Evolutionary conservation across 805 yeast genomes (phyloP), one percentile per base, ranked within the genome.

Genomic region (Hanseniaspora occidentalis): DNA sequence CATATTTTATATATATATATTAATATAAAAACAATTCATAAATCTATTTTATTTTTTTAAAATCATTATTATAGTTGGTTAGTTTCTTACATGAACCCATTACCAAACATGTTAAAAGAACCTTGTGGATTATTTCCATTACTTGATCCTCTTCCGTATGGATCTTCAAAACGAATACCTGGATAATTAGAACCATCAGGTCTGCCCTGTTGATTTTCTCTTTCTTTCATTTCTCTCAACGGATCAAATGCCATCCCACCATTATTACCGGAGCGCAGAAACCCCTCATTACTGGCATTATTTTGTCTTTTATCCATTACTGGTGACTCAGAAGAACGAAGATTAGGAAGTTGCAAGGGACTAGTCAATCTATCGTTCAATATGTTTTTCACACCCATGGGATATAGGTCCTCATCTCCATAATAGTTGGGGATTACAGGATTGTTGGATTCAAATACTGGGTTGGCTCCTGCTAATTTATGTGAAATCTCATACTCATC

Each of bases 171-270:
- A 25, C 50, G 53, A 16, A 60, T 49, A 6, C 64, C 63, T 4
- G 63, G 63, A 9, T 56, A 48, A 13, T 43, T 43, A 11, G 49
- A 43, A 9, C 42, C 42, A 10, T 41, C 44, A 5, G 44, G 43
- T n/a, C 34, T 34, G 5, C 35, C 14, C 13, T 36, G 17, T 17
- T 41, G 22, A 17, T 33, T 27, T 8, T 27, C 35, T 41, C 37
- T 44, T 18, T 13, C 40, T 17, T 26, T 43, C 40, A 20, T 41
- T 41, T 21, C 44, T 25, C 44, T 46, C 13, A 52, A 44, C 3
- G 64, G 64, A 44, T 59, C 61, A 41, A 55, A 54, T 10, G 49
- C 45, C 63, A 60, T 58, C 1, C 64, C 64, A 19, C 60, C 58
- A 31, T 43, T 16, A 13, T 8, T 18, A 6, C 29, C 21, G 7